Percentiles rank a stretch among this genome's conserved stretches.
phyloP scores from a whole-genome alignment of 495 filamentous ascomycete genomes.

The Hypoxylon intermedium region DNA sequence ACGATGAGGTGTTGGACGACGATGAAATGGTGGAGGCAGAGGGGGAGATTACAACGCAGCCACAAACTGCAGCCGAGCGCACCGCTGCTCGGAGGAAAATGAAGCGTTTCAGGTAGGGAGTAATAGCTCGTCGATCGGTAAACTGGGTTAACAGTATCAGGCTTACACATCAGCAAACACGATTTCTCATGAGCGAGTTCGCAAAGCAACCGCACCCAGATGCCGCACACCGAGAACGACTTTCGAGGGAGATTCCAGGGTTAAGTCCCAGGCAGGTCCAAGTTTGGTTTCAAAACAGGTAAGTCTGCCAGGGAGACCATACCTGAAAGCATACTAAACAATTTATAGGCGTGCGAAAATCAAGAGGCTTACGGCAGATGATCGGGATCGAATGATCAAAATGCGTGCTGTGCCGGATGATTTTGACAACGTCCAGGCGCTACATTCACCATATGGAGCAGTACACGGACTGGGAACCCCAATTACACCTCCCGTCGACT shows the following conservation, averaged over 20 bases:
- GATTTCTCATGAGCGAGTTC: conserved; percentile 97
- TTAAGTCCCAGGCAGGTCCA: conserved; percentile 94
- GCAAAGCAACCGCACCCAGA: conserved; percentile 94
- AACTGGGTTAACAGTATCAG: conserved; percentile 53
- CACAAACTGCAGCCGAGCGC: conserved; percentile 72
- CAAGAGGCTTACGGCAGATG: conserved; percentile 90
- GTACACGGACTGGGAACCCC: conserved; percentile 63
- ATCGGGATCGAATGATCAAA: conserved; percentile 92
- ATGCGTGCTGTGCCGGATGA: conserved; percentile 89
- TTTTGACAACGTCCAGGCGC: conserved; percentile 89
- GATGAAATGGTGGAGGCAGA: conserved; percentile 60
- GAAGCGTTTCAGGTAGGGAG: conserved; percentile 87
- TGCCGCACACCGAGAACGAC: conserved; percentile 86
- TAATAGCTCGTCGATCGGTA: not conserved
- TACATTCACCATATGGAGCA: conserved; percentile 76
- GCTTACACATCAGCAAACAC: conserved; percentile 94
- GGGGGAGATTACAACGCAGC: conserved; percentile 53
- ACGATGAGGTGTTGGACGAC: conserved; percentile 60
- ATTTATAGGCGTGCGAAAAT: conserved; percentile 83
- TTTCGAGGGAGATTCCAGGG: conserved; percentile 92
- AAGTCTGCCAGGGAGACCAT: conserved; percentile 42
- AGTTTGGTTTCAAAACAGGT: conserved; percentile 99
- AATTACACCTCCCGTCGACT: conserved; percentile 64
- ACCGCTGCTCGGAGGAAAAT: conserved; percentile 87
- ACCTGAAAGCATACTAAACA: conserved; percentile 39